Conservation (phyloP, 1,284 basidiomycete species). For the Cerrena zonata region DNA sequence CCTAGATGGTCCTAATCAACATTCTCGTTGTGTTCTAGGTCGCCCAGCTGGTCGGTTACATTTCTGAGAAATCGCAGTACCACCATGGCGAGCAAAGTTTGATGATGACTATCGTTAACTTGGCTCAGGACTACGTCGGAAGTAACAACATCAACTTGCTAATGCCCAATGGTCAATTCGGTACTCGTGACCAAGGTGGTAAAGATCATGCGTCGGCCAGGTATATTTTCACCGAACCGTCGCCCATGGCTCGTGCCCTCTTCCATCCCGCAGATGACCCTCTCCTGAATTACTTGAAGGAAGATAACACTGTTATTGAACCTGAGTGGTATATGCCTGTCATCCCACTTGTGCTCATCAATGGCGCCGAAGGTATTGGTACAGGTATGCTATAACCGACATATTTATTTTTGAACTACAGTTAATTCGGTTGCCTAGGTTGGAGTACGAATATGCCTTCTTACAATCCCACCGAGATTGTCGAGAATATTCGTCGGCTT, state of each 20-base stretch:
- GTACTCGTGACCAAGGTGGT: conserved; percentile 85
- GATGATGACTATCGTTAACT: conserved; percentile 83
- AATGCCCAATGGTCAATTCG: conserved; percentile 90
- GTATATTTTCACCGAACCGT: conserved; percentile 91
- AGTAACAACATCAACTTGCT: conserved; percentile 95
- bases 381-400: conserved; percentile 56
- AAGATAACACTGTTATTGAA: conserved; percentile 87
- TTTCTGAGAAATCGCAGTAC: conserved; percentile 90
- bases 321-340: conserved; percentile 94
- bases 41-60: conserved; percentile 91
- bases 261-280: conserved; percentile 86
- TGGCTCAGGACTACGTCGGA: conserved; percentile 93
- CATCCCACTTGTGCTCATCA: conserved; percentile 84
- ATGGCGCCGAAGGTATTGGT: conserved; percentile 96
- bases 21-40: conserved; percentile 47
- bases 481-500: conserved; percentile 80
- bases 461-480: conserved; percentile 90
- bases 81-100: conserved; percentile 93
- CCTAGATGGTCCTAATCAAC: background rate
- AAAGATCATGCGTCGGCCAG: conserved; percentile 95
- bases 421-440: conserved; percentile 44
- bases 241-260: conserved; percentile 71
- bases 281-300: conserved; percentile 78
- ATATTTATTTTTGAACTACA: background rate
- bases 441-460: conserved; percentile 95